Evolutionary conservation across 345 rosid genomes (phyloP), one percentile per base, ranked within the genome.

Genomic region (Noccaea caerulescens): DNA sequence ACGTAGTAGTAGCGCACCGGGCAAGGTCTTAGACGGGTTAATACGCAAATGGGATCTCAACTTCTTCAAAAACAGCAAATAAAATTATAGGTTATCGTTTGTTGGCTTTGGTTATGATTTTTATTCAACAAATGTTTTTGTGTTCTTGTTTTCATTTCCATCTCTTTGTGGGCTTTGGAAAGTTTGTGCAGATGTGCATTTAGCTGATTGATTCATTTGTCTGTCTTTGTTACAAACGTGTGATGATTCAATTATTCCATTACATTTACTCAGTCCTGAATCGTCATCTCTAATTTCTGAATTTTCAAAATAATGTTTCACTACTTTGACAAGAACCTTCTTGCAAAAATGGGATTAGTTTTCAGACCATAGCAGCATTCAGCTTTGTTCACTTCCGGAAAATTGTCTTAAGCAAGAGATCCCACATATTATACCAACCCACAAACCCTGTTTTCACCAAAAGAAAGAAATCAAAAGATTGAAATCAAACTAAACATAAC

Each of bases 11-110:
- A 88, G 80, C 41, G 87, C 95, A 12, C 70, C 91, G 12, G 80
- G 69, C 64, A 82, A 89, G 59, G 76, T 88, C 27, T 83, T 90
- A 71, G 96, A 88, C 11, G 95, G 96, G 39, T 81, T 92, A 82
- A 79, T 82, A 82, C 90, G 96, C 14, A 83, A 82, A 0, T 88
- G 94, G 96, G 96, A 92, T 86, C 76, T 86, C 45, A 83, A 82
- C 81, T 84, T 89, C 76, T 90, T 88, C 73, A 76, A 88, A 57
- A 87, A 79, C 72, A 79, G 52, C 76, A 44, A 66, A 49, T 71
- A 50, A 57, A 18, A 69, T 57, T 27, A 12, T 66, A 57, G 77
- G 53, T 49, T 49, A 49, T 49, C 25, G 10, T 47, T 47, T 65
- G 61, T 49, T 58, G 77, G 67, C 55, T 58, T 73, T 65, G 53